These are phyloP conservation scores for Lactarius quietus DNA, from an alignment of 768 basidiomycete species.

Conservation along the genomic window DNA sequence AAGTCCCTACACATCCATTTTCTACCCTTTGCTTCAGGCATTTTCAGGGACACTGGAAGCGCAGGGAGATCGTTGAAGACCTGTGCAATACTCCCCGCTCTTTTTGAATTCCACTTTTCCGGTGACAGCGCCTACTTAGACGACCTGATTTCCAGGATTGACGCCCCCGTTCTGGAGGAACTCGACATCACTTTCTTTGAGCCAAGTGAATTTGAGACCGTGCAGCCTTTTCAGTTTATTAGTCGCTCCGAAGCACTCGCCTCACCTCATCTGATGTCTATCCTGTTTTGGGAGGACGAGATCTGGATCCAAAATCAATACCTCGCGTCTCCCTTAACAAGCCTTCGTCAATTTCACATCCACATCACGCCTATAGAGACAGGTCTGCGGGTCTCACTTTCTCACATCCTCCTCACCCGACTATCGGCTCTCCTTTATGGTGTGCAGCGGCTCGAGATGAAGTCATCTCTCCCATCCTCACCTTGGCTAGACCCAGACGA, in stretches of 20 bases:
- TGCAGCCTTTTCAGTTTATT: slow-evolving; percentile 2
- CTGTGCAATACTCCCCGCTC: not conserved
- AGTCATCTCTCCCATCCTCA: no score
- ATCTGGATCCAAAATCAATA: not conserved
- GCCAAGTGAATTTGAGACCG: not conserved
- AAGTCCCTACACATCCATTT: not conserved
- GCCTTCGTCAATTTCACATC: not conserved
- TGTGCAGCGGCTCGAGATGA: not conserved
- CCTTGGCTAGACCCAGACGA: not conserved
- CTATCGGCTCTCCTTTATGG: no score
- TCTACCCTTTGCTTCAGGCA: not conserved
- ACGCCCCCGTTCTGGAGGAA: not conserved
- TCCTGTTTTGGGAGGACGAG: not conserved
- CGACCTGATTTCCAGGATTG: not conserved
- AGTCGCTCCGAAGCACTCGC: not conserved
- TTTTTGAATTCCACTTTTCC: slow-evolving; percentile 4
- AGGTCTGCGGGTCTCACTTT: not conserved
- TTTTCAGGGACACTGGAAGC: not conserved
- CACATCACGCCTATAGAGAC: not conserved
- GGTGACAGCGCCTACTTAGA: not conserved
- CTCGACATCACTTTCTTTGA: not conserved
- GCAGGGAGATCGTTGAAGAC: not conserved
- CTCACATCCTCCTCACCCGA: not conserved
- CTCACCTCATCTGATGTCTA: not conserved
- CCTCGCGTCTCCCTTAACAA: not conserved